Base-by-base conservation (phyloP, 1,284 basidiomycete genomes). In the Pyrrhoderma lamaoense region DNA sequence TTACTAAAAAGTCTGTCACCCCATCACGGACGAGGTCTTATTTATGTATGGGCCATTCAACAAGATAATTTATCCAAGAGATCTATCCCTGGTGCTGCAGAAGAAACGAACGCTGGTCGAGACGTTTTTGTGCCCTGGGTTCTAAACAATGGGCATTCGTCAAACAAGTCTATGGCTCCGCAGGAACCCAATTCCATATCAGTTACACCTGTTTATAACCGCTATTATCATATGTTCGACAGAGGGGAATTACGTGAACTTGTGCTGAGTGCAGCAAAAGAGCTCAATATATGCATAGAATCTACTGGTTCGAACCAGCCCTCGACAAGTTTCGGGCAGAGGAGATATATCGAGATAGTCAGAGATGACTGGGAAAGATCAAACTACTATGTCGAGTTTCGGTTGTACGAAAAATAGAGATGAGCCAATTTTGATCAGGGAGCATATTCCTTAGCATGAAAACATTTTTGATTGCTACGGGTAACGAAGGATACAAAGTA, bases 1-100 rank as follows among this genome's bases (percentile, higher is more conserved):
- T 71, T 93, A 18, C 63, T 93, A 14, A 73, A 78, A 52, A 71
- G 75, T 11, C 78, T 90, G 36, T 80, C 79, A 1, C 71, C 81
- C 3, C 52, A 61, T 1, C 77, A 86, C 59, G 86, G 91, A 8
- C 81, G 91, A 5, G 75, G 93, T 52, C 73, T 99, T 58, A 85
- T 99, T 60, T 97, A 96, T 61, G 96, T 98, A n/a, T 99, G 96
- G 96, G 94, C 95, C 1, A 80, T 89, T 49, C 93, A 97, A 63
- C 96, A 99, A 70, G 92, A 95, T 52, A 75, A 79, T 31, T 67
- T 82, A 3, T 91, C 89, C 2, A 91, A 87, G 63, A 75, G 91
- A 19, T 68, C 68, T 58, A 77, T 91, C 22, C 80, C 82, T 8
- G 52, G 50, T 14, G 52, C 56, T 27, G 22, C 16, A 2, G 16